Evolutionary conservation across 139 green algal species (phyloP), one percentile per base, ranked within the genome.

Genomic region (Microglena sp.): DNA sequence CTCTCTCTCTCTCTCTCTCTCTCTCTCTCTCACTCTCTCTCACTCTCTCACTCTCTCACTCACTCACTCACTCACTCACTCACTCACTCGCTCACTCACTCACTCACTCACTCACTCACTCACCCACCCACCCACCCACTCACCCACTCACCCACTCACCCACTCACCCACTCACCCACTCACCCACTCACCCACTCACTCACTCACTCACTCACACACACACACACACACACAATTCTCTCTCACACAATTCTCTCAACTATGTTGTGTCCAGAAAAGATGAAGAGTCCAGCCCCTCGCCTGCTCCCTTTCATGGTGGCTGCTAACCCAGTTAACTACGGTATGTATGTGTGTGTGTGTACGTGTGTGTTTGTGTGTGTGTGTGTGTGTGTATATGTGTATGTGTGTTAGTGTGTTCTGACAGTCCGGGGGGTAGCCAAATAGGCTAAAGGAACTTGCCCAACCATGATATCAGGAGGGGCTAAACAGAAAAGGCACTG

Each of bases 281-380:
- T 95, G 46, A 87, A 87, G 44, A 85, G 86, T 5, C 66, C 66
- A 0, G 87, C 87, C 3, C 86, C 90, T 0, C 73, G 92, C 0
- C 80, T 98, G 63, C 77, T 99, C 60, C 94, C 94, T 4, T 99
- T 87, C 80, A 75, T 99, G 62, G 78, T 99, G 22, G 94, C 94
- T 2, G 93, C 93, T 26, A 99, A 99, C 74, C 93, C 93, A 2
- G 89, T 97, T 27, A 99, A 99, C 79, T 98, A 96, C 69, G 90
- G 88, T 76, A 28, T 45, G 68, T 43, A 64, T 53, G 3, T 15
- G n/a, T 15, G 21, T 31, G 27, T n/a, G n/a, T n/a, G n/a, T n/a
- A n/a, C n/a, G n/a, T n/a, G n/a, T n/a, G n/a, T n/a, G n/a, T n/a
- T n/a, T n/a, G n/a, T n/a, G n/a, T n/a, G n/a, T n/a, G n/a, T n/a